Evolutionary conservation across 805 yeast genomes (phyloP), one percentile per base, ranked within the genome.

Genomic region (Brettanomyces anomalus): DNA sequence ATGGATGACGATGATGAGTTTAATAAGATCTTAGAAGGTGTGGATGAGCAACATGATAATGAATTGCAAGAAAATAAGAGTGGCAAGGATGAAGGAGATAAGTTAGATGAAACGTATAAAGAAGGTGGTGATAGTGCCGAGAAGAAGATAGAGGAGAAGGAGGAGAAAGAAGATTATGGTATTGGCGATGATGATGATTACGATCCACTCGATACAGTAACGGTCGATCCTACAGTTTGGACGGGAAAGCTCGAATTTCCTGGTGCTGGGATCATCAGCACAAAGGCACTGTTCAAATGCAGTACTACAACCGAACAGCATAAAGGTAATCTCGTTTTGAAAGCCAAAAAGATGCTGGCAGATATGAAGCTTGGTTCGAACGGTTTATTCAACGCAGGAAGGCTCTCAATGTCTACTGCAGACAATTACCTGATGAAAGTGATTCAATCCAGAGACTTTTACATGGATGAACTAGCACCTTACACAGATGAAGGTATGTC

Each of bases 321-420:
- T 16, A 41, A 43, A 15, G 40, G 43, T 18, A 37, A 45, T 39
- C 21, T 35, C 5, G 34, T 47, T 15, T 36, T 42, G 20, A 52
- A 49, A 32, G 39, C 51, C 14, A 40, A 42, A 16, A 28, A 38
- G 8, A 57, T 57, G 42, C 26, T 50, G 21, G 37, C 36, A n/a
- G 57, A 53, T 20, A 45, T 21, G 15, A 36, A n/a, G 45, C 24
- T 43, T 45, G 14, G 33, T 44, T 7, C 32, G 39, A 3, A 42
- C 41, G 17, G 45, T 33, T 40, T 53, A 35, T 49, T 60, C 31
- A 58, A 79, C 49, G 80, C 76, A 46, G 95, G 95, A 3, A 67
- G 87, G 43, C 65, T 86, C 37, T 79, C 75, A 51, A 54, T 65
- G 4, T 43, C 48, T 5, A 66, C 62, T 40, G 94, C 87, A 1